phyloP scores from a whole-genome alignment of 371 early-diverging fungal genomes.

The Mortierella sp. region DNA sequence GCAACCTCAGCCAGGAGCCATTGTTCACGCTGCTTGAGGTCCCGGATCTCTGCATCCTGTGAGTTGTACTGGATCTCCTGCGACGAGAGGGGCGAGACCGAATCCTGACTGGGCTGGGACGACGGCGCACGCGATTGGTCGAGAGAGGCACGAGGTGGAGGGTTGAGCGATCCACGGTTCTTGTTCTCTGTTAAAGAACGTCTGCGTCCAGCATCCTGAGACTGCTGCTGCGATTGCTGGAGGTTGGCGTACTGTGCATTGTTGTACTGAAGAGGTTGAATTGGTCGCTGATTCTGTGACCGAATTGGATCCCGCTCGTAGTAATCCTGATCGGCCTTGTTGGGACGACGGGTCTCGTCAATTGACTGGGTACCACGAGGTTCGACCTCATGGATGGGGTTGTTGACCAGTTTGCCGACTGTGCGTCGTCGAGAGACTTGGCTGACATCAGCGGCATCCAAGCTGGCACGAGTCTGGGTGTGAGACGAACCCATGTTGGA shows the following conservation, averaged over 20 bases:
- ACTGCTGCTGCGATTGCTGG: slow-evolving; percentile 17
- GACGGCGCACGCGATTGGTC: slow-evolving; percentile 21
- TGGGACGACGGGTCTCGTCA: slow-evolving; percentile 44
- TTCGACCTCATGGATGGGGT: slow-evolving; percentile 8
- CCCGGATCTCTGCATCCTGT: slow-evolving; percentile 47
- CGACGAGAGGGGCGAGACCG: slow-evolving; percentile 7
- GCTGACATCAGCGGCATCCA: slow-evolving; percentile 22
- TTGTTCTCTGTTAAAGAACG: slow-evolving; percentile 24
- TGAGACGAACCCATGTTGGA: slow-evolving; percentile 14
- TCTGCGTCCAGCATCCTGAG: slow-evolving; percentile 20
- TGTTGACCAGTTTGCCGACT: slow-evolving; percentile 12
- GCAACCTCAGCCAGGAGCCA: slow-evolving; percentile 54
- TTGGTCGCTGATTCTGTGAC: slow-evolving; percentile 5
- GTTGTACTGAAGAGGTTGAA: slow-evolving; percentile 13
- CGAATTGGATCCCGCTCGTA: background rate
- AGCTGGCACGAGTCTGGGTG: slow-evolving; percentile 26
- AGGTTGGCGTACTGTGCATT: slow-evolving; percentile 9
- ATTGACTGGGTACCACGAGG: slow-evolving; percentile 37
- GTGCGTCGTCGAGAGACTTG: slow-evolving; percentile 26
- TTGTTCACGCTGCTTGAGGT: slow-evolving; percentile 46
- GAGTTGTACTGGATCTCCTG: slow-evolving; percentile 12
- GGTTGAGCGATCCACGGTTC: slow-evolving; percentile 20
- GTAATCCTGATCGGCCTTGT: slow-evolving; percentile 5
- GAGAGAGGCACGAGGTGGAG: slow-evolving; percentile 21
- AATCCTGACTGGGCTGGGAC: slow-evolving; percentile 15